Evolutionary conservation across 441 rosid genomes (phyloP).

Genomic region (Populus trichocarpa): DNA sequence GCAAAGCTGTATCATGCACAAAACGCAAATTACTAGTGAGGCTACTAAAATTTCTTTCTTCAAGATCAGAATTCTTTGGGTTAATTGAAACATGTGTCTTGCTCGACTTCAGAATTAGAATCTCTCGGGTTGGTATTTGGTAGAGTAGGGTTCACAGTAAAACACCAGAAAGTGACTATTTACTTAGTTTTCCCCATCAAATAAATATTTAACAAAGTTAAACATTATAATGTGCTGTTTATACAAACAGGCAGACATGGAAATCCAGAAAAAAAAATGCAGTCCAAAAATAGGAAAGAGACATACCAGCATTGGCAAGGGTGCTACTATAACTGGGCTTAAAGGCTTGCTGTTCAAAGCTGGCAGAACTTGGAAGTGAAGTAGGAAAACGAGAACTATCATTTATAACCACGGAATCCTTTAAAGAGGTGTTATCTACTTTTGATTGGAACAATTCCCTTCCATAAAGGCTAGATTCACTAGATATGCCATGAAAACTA

Average conservation of each 20-base stretch:
- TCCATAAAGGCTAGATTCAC: slow-evolving; percentile 23
- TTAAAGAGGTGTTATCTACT: slow-evolving; percentile 34
- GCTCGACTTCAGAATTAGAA: slow-evolving; percentile 39
- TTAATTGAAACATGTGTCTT: slow-evolving; percentile 25
- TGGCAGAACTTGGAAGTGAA: slow-evolving; percentile 28
- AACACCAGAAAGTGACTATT: slow-evolving; percentile 12
- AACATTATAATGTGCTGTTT: background rate
- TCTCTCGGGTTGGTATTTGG: slow-evolving; percentile 33
- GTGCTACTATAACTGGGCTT: slow-evolving; percentile 26
- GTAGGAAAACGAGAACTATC: slow-evolving; percentile 13
- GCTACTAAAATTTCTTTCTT: slow-evolving; percentile 43
- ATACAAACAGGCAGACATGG: slow-evolving; percentile 1
- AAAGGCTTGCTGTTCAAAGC: slow-evolving; percentile 23
- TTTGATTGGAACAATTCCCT: slow-evolving; percentile 29
- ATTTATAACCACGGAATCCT: slow-evolving; percentile 26
- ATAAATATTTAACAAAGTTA: slow-evolving; percentile 7
- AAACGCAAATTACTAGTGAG: slow-evolving; percentile 37
- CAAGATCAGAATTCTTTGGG: slow-evolving; percentile 27
- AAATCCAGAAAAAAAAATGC: slow-evolving; percentile 4
- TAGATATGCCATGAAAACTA: slow-evolving; percentile 27
- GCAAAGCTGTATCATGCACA: slow-evolving; percentile 27
- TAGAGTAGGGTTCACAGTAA: slow-evolving; percentile 39
- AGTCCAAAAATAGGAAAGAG: slow-evolving; percentile 29
- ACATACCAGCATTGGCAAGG: slow-evolving; percentile 30
- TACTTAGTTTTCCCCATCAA: slow-evolving; percentile 18